These are phyloP conservation scores for Rhodotorula sp. DNA, from an alignment of 1,284 basidiomycete species.

Conservation along the genomic window DNA sequence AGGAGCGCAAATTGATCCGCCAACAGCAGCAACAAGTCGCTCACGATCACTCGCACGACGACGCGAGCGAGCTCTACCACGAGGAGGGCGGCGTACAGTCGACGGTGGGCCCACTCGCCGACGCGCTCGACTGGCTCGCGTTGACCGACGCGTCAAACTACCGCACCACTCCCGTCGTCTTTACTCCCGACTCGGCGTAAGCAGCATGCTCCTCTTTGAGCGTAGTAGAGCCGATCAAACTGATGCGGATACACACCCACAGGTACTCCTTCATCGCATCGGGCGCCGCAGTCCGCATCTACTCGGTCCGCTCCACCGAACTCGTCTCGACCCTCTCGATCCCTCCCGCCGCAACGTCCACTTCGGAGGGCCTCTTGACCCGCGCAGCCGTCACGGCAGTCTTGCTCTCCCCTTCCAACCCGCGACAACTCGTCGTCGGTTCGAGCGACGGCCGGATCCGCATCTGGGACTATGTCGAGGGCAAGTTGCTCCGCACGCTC, in stretches of 20 bases:
- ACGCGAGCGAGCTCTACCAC: too few relatives aligned
- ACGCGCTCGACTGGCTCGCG: conserved; percentile 17
- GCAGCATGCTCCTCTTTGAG: background rate
- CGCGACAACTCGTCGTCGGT: conserved; percentile 83
- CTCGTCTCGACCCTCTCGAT: conserved; percentile 73
- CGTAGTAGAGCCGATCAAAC: background rate
- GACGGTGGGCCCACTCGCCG: background rate
- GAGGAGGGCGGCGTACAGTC: background rate
- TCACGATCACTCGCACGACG: background rate
- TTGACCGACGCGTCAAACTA: conserved; percentile 8
- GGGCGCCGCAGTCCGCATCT: conserved; percentile 74
- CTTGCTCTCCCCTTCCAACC: conserved; percentile 78
- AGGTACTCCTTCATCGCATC: conserved; percentile 86
- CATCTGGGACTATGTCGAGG: conserved; percentile 93
- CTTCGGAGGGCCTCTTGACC: conserved; percentile 53
- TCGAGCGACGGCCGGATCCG: conserved; percentile 80
- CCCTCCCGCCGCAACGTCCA: conserved; percentile 53
- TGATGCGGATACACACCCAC: background rate
- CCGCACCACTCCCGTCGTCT: conserved; percentile 25
- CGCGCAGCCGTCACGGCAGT: conserved; percentile 63
- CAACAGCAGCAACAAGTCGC: background rate
- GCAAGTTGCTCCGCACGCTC: conserved; percentile 71
- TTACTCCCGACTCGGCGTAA: conserved; percentile 25
- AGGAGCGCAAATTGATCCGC: conserved; percentile 18
- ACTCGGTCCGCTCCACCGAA: conserved; percentile 70